These are phyloP conservation scores for Hypomyces rosellus DNA, from an alignment of 2,329 filamentous ascomycete species.

Conservation along the genomic window DNA sequence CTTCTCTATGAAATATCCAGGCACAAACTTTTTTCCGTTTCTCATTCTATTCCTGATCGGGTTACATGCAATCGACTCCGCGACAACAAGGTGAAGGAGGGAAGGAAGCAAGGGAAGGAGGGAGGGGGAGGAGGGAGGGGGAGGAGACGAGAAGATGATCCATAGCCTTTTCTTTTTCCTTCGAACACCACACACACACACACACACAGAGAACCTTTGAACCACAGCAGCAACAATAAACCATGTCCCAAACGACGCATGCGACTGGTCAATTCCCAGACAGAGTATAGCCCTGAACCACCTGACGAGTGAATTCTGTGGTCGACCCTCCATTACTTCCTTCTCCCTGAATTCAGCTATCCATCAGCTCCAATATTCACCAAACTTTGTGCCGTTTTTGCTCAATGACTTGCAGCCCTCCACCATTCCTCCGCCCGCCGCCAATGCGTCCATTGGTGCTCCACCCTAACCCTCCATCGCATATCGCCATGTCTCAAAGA, in stretches of 20 bases:
- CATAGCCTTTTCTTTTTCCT: too few species aligned
- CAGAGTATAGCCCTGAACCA: not conserved
- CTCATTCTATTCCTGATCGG: not conserved
- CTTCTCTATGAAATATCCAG: not conserved
- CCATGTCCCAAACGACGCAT: not conserved
- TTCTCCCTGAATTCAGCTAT: not conserved
- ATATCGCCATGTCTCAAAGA: slow-evolving; percentile 9
- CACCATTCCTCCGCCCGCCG: not conserved
- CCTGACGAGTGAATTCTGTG: not conserved
- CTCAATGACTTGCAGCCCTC: slow-evolving; percentile 6
- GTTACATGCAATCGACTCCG: not conserved
- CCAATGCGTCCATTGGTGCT: slow-evolving; percentile 1
- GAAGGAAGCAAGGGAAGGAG: too few species aligned
- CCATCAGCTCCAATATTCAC: slow-evolving; percentile 3
- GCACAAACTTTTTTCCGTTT: slow-evolving; percentile 7
- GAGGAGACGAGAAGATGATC: too few species aligned
- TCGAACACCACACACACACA: too few species aligned
- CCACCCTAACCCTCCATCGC: slow-evolving; percentile 6
- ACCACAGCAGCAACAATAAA: slow-evolving; percentile 1
- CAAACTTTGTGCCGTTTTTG: not conserved
- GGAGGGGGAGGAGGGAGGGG: too few species aligned
- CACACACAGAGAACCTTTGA: too few species aligned
- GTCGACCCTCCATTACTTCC: not conserved
- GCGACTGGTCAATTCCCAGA: slow-evolving; percentile 4
- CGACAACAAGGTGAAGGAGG: not conserved